Evolutionary conservation across 2,329 filamentous ascomycete species (phyloP).

Genomic region (Graphilbum fragrans): DNA sequence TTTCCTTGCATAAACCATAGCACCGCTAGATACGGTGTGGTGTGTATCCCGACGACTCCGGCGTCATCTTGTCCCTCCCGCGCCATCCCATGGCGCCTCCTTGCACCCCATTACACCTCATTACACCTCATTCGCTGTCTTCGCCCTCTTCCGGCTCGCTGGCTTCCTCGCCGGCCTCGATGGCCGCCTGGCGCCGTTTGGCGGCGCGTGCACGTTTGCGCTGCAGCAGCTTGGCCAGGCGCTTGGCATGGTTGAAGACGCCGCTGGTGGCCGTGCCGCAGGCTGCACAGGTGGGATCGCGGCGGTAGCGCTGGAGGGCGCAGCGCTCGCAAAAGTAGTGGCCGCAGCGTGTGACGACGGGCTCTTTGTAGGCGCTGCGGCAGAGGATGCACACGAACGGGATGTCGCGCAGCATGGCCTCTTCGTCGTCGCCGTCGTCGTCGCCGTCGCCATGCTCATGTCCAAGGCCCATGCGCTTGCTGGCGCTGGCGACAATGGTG

Average conservation of each 20-base stretch:
- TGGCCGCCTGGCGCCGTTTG: slow-evolving; percentile 40
- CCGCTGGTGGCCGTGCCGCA: slow-evolving; percentile 74
- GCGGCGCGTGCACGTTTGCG: slow-evolving; percentile 53
- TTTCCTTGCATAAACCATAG: no score
- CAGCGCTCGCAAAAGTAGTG: slow-evolving; percentile 95
- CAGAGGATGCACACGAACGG: slow-evolving; percentile 88
- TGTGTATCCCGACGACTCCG: no score
- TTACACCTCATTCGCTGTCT: not conserved
- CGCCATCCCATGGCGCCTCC: no score
- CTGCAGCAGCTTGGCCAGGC: slow-evolving; percentile 67
- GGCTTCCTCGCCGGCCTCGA: slow-evolving; percentile 37
- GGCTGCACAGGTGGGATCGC: slow-evolving; percentile 74
- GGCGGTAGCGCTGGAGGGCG: slow-evolving; percentile 74
- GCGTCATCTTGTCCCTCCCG: no score
- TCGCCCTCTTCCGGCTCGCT: slow-evolving; percentile 28
- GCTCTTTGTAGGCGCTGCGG: slow-evolving; percentile 62
- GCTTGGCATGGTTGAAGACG: slow-evolving; percentile 81
- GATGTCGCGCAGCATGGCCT: slow-evolving; percentile 66
- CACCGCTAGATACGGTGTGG: no score
- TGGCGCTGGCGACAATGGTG: slow-evolving; percentile 49
- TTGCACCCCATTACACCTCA: no score
- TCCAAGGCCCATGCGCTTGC: slow-evolving; percentile 20
- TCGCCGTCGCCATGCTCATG: slow-evolving; percentile 14
- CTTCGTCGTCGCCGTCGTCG: slow-evolving; percentile 45
- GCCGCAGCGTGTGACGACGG: slow-evolving; percentile 78